phyloP scores from a whole-genome alignment of 2,329 filamentous ascomycete species.

The Westerdykella aurantiaca region DNA sequence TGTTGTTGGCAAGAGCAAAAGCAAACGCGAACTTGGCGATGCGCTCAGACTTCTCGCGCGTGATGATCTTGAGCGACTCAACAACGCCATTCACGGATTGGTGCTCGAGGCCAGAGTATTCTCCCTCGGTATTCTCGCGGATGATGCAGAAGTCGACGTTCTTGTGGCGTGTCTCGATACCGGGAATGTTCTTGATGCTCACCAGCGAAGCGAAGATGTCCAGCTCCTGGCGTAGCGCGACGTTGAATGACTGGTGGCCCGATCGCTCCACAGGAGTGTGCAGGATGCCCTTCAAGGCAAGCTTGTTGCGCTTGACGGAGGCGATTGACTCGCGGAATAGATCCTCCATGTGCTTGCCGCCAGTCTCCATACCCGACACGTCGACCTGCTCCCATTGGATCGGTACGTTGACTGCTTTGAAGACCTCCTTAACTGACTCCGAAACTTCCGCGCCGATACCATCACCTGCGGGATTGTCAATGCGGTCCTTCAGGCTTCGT shows the following conservation, averaged over 20 bases:
- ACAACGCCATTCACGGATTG: constrained; percentile 95
- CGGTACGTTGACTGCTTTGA: constrained; percentile 98
- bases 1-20: constrained; percentile 96
- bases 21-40: constrained; percentile 98
- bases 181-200: constrained; percentile 99
- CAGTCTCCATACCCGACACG: constrained; percentile 82
- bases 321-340: constrained; percentile 93
- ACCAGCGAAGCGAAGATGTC: constrained; percentile 99
- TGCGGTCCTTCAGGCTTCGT: constrained; percentile 7
- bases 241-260: constrained; percentile 99
- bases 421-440: constrained; percentile 97
- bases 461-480: constrained; percentile 54
- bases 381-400: constrained; percentile 99
- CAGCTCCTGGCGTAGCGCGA: constrained; percentile 96
- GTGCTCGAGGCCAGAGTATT: constrained; percentile 98
- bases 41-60: constrained; percentile 95
- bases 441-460: constrained; percentile 97
- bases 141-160: constrained; percentile 98
- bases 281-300: constrained; percentile 96
- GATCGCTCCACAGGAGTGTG: constrained; percentile 96
- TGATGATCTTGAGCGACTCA: constrained; percentile 99
- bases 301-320: constrained; percentile 96
- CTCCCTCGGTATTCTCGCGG: constrained; percentile 99
- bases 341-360: constrained; percentile 82
- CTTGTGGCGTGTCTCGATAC: constrained; percentile 95